phyloP scores from a whole-genome alignment of 176 grass and related monocot species.

The Eragrostis nindensis region DNA sequence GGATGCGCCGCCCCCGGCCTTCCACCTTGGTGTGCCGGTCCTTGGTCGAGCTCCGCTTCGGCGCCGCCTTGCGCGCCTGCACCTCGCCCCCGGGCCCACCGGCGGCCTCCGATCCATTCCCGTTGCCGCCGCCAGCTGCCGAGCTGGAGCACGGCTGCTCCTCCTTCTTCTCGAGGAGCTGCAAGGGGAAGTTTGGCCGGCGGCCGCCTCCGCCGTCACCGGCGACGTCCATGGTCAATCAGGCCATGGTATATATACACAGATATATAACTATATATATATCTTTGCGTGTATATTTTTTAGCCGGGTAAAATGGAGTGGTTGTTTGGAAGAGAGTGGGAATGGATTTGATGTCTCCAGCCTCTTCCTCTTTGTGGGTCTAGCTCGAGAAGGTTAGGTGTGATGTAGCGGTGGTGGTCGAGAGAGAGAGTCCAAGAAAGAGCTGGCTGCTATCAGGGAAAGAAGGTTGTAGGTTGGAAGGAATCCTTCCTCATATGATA shows the following conservation, averaged over 20 bases:
- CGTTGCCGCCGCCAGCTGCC: slow-evolving; percentile 45
- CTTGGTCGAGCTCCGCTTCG: slow-evolving; percentile 86
- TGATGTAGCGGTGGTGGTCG: slow-evolving; percentile 40
- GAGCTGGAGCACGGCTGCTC: slow-evolving; percentile 78
- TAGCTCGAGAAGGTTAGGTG: slow-evolving; percentile 58
- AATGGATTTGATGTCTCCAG: slow-evolving; percentile 52
- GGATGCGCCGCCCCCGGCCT: slow-evolving; percentile 83
- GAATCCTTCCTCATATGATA: slow-evolving; percentile 65
- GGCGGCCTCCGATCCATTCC: slow-evolving; percentile 40
- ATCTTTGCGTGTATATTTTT: slow-evolving; percentile 33
- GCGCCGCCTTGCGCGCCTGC: slow-evolving; percentile 59
- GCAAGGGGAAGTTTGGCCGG: slow-evolving; percentile 81
- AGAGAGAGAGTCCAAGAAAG: slow-evolving; percentile 36
- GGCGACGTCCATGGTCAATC: slow-evolving; percentile 62
- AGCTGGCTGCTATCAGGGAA: slow-evolving; percentile 43
- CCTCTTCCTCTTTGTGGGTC: slow-evolving; percentile 40
- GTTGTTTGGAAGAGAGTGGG: slow-evolving; percentile 51
- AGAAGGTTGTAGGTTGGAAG: slow-evolving; percentile 65
- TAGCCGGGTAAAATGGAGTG: slow-evolving; percentile 41
- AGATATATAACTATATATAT: background rate
- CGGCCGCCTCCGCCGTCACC: slow-evolving; percentile 57
- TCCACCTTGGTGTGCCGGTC: slow-evolving; percentile 98
- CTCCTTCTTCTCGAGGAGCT: slow-evolving; percentile 95
- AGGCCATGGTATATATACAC: slow-evolving; percentile 54
- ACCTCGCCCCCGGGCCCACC: slow-evolving; percentile 30